Evolutionary conservation across 2,329 filamentous ascomycete genomes (phyloP), one percentile per base, ranked within the genome.

Genomic region (Thermomyces lanuginosus): DNA sequence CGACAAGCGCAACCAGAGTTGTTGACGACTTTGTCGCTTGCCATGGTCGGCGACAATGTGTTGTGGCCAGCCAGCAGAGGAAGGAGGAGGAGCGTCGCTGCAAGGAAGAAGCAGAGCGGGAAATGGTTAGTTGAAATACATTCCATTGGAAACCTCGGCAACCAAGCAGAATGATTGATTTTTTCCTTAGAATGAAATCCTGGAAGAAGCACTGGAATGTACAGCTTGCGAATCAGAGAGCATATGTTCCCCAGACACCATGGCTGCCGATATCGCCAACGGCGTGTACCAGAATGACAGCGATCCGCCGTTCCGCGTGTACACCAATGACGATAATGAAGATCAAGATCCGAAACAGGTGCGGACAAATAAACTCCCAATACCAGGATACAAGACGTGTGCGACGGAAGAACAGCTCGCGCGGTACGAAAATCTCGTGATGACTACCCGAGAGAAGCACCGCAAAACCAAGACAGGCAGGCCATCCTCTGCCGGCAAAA

Each of bases 171-270:
- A 40, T 18, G 37, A 34, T 40, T 36, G 2, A 3, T 15, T 9
- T 2, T 8, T 12, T 3, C 12, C 4, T 39, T 8, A 35, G 42
- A 26, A 37, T 28, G 21, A 31, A 28, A 31, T 43, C 21, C 16
- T 43, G 31, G 28, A 33, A 30, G 32, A 35, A 29, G 27, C 32
- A 16, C 30, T 35, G 6, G 22, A 29, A 8, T 35, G 32, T 15
- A n/a, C 11, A 6, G 21, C 28, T 11, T 35, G 32, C 15, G 31
- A 33, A 7, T n/a, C n/a, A n/a, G 18, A 33, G 16, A 27, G 24
- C n/a, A 33, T 32, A 21, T 20, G 23, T 16, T 15, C 29, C 26
- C 21, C 30, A 6, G 32, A 29, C 4, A 11, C 15, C 10, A 35
- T 35, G 32, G 23, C 29, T 7, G 28, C 32, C n/a, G 32, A 35